Base-by-base conservation (phyloP, 805 yeast species). In the Candida methanosorbosa region DNA sequence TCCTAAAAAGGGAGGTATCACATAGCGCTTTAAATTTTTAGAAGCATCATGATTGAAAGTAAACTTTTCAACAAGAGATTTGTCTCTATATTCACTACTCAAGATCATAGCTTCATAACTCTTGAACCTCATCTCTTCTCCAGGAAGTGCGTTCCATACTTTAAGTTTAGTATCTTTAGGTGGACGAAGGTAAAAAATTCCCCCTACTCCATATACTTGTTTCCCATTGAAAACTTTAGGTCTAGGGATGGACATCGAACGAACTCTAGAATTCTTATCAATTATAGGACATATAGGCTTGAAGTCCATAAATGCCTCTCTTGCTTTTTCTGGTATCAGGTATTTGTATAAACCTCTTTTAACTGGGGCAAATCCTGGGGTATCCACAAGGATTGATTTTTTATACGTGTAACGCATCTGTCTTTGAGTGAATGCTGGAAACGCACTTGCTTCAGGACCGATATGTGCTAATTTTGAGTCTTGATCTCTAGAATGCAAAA, bases 401-500 rank as follows among this genome's bases (percentile, higher is more conserved):
- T 15, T n/a, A 18, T 49, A 50, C 14, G 70, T 52, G 42, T 56
- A 72, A 4, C 55, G 58, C 36, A 72, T 66, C 12, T 66, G 46
- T 4, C 63, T 67, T 46, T 84, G 66, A 0, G 95, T 86, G 51
- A 78, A 73, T 19, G 86, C 86, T 0, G 95, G 95, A 30, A 80
- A 56, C 35, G 61, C 54, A 26, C 75, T 64, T 6, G 61, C 49
- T 1, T 75, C 68, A 0, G 77, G 76, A 2, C 73, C 73, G 16
- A 50, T 51, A 37, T 60, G 56, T 15, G 35, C 31, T 19, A 46
- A 35, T 4, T 37, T 37, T 18, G 45, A 21, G 36, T 45, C 40
- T 23, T 42, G 43, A 11, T 43, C 23, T 12, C 15, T 16, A 13
- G 9, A 4, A 16, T 41, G 38, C 4, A 50, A 33, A n/a, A 80